Evolutionary conservation across 139 green algal genomes (phyloP), one percentile per base, ranked within the genome.

Genomic region (Prasinococcaceae sp.): DNA sequence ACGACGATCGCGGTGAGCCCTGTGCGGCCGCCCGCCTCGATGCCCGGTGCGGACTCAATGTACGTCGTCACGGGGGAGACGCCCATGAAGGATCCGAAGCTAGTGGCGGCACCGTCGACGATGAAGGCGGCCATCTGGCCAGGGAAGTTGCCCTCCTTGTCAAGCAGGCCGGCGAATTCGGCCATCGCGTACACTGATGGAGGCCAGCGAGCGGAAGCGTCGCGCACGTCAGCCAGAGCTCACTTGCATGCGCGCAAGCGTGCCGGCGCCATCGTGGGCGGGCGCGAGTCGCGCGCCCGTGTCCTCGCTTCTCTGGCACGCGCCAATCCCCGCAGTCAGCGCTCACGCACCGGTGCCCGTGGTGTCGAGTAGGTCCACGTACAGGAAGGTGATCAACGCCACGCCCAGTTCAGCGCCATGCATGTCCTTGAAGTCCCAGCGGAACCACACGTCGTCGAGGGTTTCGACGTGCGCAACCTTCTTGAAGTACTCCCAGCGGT

Each of bases 121-220:
- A 65, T 53, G 60, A 84, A 83, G 22, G 78, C 77, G 38, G 56
- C 59, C 30, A 68, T 57, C 50, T 75, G 72, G 29, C 76, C 64
- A 2, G 72, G 68, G 58, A 79, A 86, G 42, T 71, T 50, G 43
- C 74, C 54, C 24, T 39, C 32, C 37, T 43, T 8, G 20, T 16
- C 14, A 8, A 48, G 20, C 61, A 51, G 28, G 38, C 52, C 52
- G 25, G 46, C 35, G 33, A 82, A 70, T 39, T 70, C 69, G 19
- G 82, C 78, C 75, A 93, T 85, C 37, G 70, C 73, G 44, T 78
- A 80, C 32, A 92, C 72, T n/a, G n/a, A n/a, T n/a, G n/a, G n/a
- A n/a, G n/a, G n/a, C n/a, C n/a, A n/a, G n/a, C n/a, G n/a, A n/a
- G n/a, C n/a, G n/a, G n/a, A n/a, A n/a, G n/a, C n/a, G n/a, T n/a